These are phyloP conservation scores for Phellopilus nigrolimitatus DNA, from an alignment of 1,284 basidiomycete genomes.

Conservation along the genomic window DNA sequence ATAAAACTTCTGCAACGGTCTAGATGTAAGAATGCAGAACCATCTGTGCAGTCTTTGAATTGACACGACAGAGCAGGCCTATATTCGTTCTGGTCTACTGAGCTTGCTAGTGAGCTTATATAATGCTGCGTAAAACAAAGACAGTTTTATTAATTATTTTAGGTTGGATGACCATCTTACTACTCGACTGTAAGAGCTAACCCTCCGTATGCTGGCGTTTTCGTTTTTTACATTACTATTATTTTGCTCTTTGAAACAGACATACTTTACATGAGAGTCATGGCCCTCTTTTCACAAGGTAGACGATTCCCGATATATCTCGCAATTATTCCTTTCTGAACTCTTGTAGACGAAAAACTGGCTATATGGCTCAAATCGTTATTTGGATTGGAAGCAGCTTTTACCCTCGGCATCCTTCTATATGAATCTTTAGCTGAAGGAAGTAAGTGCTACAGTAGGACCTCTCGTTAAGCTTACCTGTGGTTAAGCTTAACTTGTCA, in stretches of 20 bases:
- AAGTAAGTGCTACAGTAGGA: neutral
- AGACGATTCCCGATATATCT: neutral
- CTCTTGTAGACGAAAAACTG: neutral
- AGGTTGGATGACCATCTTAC: neutral
- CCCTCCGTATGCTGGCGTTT: neutral
- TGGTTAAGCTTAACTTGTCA: no score
- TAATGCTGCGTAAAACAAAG: neutral
- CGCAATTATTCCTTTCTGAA: neutral
- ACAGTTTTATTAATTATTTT: neutral
- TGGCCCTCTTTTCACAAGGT: constrained; percentile 2
- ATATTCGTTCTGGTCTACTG: neutral
- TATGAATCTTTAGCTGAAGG: neutral
- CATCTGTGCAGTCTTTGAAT: neutral
- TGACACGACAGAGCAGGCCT: no score
- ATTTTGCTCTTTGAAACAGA: neutral
- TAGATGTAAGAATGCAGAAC: neutral
- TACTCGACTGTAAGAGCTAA: constrained; percentile 1
- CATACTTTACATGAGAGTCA: constrained; percentile 8
- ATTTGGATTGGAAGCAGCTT: neutral
- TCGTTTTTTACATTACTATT: neutral
- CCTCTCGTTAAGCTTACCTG: no score
- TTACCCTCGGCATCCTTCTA: neutral
- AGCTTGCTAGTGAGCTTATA: neutral
- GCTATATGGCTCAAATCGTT: neutral
- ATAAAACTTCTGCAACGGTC: neutral